These are phyloP conservation scores for Neostapfia colusana DNA, from an alignment of 176 grass and related monocot species.

Conservation along the genomic window DNA sequence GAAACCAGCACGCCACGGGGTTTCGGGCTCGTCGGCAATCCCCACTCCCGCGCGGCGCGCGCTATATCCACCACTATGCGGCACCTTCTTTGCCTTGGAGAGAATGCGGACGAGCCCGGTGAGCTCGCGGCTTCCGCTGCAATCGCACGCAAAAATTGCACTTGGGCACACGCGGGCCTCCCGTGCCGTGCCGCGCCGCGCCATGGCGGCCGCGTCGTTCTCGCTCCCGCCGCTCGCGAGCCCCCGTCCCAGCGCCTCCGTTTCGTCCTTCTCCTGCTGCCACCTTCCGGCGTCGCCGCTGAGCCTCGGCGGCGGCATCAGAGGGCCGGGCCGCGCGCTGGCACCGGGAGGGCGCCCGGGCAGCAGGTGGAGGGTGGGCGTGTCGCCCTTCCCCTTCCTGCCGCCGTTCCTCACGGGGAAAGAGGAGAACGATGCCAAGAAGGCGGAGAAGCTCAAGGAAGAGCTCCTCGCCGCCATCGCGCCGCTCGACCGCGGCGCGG, in stretches of 20 bases:
- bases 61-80: constrained; percentile 22
- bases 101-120: background rate
- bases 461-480: constrained; percentile 71
- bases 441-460: constrained; percentile 60
- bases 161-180: background rate
- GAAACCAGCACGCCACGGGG: too few species aligned
- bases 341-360: background rate
- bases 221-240: constrained; percentile 5
- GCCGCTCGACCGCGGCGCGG: constrained; percentile 71
- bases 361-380: constrained; percentile 53
- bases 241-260: background rate
- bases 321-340: background rate
- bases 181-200: background rate
- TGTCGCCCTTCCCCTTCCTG: constrained; percentile 80
- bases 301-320: background rate
- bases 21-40: too few species aligned
- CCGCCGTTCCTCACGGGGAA: constrained; percentile 46
- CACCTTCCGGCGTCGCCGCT: background rate
- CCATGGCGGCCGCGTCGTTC: constrained; percentile 19
- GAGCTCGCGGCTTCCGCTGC: background rate
- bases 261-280: background rate
- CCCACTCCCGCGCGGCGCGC: background rate
- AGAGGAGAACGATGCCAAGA: constrained; percentile 53
- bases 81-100: background rate
- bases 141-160: constrained; percentile 19